Base-by-base conservation (phyloP, 305 asterid species). In the Petunia hybrid region DNA sequence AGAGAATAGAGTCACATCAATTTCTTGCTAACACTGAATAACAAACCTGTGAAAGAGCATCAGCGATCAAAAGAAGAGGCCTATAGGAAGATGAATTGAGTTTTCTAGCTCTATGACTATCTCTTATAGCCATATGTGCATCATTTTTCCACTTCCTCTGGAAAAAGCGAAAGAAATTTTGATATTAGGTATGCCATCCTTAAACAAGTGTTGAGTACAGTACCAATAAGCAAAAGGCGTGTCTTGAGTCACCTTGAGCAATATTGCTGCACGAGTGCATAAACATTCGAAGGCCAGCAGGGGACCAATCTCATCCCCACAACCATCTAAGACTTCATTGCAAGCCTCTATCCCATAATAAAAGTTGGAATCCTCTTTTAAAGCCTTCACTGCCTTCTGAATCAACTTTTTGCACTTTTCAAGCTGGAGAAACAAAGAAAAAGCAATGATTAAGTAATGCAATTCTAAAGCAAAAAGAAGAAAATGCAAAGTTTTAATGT, bases 101-200 rank as follows among this genome's bases (percentile, higher is more conserved):
- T 84, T 85, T 89, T 77, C 92, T 86, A 83, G 99, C 99, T 85
- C 86, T 85, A 84, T 85, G 89, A 84, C 97, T 95, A 86, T 97
- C 99, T 91, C 97, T 90, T 83, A 93, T 87, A 67, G 99, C 96
- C 97, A 97, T 90, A 85, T 92, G 91, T 5, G 90, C 86, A 84
- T 97, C 99, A 89, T 87, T 91, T 90, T 88, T 95, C 99, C 99
- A 97, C 83, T 86, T 90, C 60, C 99, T 87, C 99, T 97, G 91
- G 63, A 79, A 79, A 80, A 84, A 45, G 69, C 7, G 42, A 39
- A 43, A 46, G 66, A 56, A 45, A 16, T 48, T 38, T 77, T 13
- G 81, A 61, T 80, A 38, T 76, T 75, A 73, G 55, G 83, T 80
- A 80, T 81, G 80, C 16, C 31, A 78, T 69, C 78, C 53, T 51